Evolutionary conservation across 2,329 filamentous ascomycete species (phyloP), one percentile per base, ranked within the genome.

Genomic region (Aspergillus latus): DNA sequence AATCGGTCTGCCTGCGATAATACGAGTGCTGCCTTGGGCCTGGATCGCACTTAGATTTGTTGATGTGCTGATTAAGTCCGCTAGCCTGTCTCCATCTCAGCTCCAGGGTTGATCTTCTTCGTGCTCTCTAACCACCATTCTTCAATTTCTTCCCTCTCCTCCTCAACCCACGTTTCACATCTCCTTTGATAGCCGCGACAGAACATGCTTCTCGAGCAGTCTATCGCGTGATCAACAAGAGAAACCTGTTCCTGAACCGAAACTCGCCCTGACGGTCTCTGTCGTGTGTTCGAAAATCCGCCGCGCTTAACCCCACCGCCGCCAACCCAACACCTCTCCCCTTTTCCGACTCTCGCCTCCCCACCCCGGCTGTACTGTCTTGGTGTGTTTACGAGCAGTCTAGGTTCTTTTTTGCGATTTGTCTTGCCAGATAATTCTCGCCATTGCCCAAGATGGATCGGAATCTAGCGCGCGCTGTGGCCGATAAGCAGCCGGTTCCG

Each of bases 401-500:
- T 46, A 57, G 47, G 40, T 59, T 57, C 43, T 56, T 57, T n/a
- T n/a, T n/a, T n/a, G 56, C 51, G 54, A 60, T 60, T 57, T 47
- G 29, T 46, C 40, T 52, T 45, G 37, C 52, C 51, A 50, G 50
- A 60, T 37, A 52, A 28, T 40, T 55, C 42, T 37, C 43, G 51
- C 48, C 32, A 42, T 57, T 54, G 49, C 52, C 59, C 65, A 75
- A 62, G 34, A 78, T 78, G 76, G 74, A 75, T 62, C 67, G 64
- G 45, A 66, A 68, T 63, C 62, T 97, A 72, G 91, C 96, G 71
- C 90, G 90, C 74, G 94, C 94, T 59, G 92, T 99, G 70, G 87
- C 88, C 74, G 86, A 97, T 69, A 97, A 97, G 88, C 93, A 89
- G 81, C 92, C 93, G 53, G 83, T 95, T 49, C 94, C 94, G 57